Evolutionary conservation across 768 basidiomycete species (phyloP), one percentile per base, ranked within the genome.

Genomic region (Russula sp.): DNA sequence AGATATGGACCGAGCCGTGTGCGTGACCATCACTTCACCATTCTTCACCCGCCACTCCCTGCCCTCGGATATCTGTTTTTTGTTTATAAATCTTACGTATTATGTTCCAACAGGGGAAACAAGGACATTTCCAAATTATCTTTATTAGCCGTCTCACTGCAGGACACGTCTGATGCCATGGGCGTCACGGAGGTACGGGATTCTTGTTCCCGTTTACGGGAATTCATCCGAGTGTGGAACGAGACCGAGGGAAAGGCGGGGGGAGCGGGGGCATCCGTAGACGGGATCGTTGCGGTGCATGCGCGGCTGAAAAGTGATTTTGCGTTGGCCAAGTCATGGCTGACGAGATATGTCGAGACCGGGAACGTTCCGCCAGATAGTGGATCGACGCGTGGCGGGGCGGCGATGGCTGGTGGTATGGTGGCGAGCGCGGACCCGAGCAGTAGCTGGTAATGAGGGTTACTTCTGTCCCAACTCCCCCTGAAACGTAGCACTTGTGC

Each of bases 1-100:
- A 26, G 57, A 64, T 26, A 64, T 64, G 63, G 57, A 64, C 14
- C 42, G 14, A 28, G 63, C 63, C 44, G 20, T 59, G 63, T 64
- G 32, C 51, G 63, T 59, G 22, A 49, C 11, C 52, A 16, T 36
- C 50, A 18, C 22, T 58, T 38, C 9, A 13, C 13, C 40, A 10
- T 24, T 11, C 7, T 38, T 14, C 38, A 22, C 28, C 14, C 14
- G n/a, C 3, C 28, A 9, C 52, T 24, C 18, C 32, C 28, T 11
- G 18, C 38, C 34, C 22, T n/a, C 44, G 49, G 14, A 22, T 44
- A n/a, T 34, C 18, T 22, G 2, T 10, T 24, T 6, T 13, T 22
- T 22, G 26, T n/a, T 18, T 11, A 8, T 34, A 22, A 11, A 11
- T 3, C 51, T 64, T 44, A 53, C 51, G 24, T 40, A 20, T 49